Evolutionary conservation across 495 filamentous ascomycete genomes (phyloP).

Genomic region (Sabuloglossum arenarium): DNA sequence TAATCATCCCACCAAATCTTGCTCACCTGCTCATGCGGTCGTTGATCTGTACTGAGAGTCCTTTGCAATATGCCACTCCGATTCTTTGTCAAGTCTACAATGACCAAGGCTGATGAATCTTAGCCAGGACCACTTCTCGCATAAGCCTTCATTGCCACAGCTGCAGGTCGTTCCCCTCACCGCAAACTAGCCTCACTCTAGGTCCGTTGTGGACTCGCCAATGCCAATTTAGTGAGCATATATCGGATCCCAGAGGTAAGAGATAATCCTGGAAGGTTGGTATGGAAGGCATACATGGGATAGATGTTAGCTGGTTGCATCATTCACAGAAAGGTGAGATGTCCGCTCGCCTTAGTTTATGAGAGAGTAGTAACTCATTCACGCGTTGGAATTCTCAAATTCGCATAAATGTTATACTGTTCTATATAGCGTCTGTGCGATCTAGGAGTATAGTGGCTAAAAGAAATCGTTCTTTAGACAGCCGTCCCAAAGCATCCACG

Average conservation of each 20-base stretch:
- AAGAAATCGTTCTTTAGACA: background rate
- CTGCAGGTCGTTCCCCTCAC: background rate
- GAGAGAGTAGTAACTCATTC: background rate
- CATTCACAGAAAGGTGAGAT: conserved; percentile 39
- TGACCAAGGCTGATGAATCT: background rate
- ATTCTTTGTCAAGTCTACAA: background rate
- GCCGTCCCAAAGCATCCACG: background rate
- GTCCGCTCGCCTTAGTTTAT: background rate
- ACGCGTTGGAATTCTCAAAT: too few relatives aligned
- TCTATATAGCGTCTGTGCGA: background rate
- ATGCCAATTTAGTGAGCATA: background rate
- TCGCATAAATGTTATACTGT: background rate
- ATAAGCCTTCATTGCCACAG: too few relatives aligned
- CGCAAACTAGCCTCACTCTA: background rate
- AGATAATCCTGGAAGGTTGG: conserved; percentile 14
- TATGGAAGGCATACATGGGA: conserved; percentile 40
- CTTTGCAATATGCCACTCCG: background rate
- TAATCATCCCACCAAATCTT: background rate
- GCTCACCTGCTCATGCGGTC: background rate
- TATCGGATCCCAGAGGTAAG: background rate
- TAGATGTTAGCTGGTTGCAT: conserved; percentile 55
- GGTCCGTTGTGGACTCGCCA: background rate
- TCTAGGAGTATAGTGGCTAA: background rate
- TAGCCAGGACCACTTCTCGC: too few relatives aligned
- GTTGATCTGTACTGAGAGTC: background rate